These are phyloP conservation scores for Solanum infundibuliforme DNA, from an alignment of 257 asterid species.

Conservation along the genomic window DNA sequence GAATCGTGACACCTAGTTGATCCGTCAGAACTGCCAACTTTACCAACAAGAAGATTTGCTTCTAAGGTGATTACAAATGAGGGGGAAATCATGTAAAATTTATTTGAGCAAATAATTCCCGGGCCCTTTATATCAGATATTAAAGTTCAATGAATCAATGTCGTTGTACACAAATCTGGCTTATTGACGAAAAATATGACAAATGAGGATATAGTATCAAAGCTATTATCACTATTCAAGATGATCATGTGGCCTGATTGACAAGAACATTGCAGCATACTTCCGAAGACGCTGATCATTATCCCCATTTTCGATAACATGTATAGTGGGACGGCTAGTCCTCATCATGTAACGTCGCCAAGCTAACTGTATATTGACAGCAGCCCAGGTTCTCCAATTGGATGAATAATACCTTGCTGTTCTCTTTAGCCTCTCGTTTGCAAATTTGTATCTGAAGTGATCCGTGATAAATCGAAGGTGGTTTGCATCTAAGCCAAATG, in stretches of 20 bases:
- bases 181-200: not conserved
- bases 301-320: conserved; percentile 16
- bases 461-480: conserved; percentile 66
- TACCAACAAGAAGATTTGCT: not conserved
- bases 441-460: conserved; percentile 77
- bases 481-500: conserved; percentile 51
- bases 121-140: not conserved
- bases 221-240: conserved; percentile 33
- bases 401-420: conserved; percentile 65
- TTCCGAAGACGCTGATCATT: conserved; percentile 57
- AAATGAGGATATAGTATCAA: not conserved
- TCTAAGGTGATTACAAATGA: not conserved
- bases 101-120: not conserved
- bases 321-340: conserved; percentile 26
- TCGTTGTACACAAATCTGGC: not conserved
- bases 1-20: not conserved
- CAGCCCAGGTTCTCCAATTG: conserved; percentile 96
- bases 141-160: not conserved
- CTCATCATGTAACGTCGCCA: conserved; percentile 62
- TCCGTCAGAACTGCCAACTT: not conserved
- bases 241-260: conserved; percentile 86
- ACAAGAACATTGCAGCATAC: conserved; percentile 78
- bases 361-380: conserved; percentile 73
- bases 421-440: conserved; percentile 61
- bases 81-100: not conserved